Percentiles rank a stretch among this genome's conserved stretches.
Evolutionary conservation across 768 basidiomycete species (phyloP).

Genomic region (Clavulina sp.): DNA sequence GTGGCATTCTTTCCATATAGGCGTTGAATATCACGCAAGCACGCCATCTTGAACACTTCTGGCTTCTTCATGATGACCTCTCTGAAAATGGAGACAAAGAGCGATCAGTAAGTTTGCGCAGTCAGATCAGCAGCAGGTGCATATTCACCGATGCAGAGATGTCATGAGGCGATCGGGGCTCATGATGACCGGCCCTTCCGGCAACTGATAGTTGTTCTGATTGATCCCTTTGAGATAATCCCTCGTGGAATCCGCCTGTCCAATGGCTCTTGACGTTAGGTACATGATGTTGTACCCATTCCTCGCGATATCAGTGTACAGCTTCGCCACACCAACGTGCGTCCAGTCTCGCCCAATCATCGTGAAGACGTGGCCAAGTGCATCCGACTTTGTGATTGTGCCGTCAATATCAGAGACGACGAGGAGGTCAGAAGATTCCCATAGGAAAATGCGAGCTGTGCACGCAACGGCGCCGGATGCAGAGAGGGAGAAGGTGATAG

Average conservation of each 20-base stretch:
- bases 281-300: constrained; percentile 99
- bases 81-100: constrained; percentile 26
- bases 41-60: constrained; percentile 99
- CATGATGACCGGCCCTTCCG: constrained; percentile 97
- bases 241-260: constrained; percentile 91
- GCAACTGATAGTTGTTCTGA: constrained; percentile 91
- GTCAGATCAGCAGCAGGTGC: neutral
- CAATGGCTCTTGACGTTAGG: constrained; percentile 89
- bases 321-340: constrained; percentile 87
- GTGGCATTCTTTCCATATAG: constrained; percentile 53
- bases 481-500: constrained; percentile 84
- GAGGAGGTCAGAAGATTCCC: constrained; percentile 80
- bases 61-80: constrained; percentile 99
- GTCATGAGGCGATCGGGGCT: constrained; percentile 91
- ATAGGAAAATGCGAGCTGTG: constrained; percentile 84
- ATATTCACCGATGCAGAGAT: constrained; percentile 73
- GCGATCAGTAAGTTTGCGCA: neutral
- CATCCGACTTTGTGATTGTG: constrained; percentile 99
- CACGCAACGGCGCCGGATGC: constrained; percentile 68
- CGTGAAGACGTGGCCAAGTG: constrained; percentile 88
- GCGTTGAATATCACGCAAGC: constrained; percentile 82
- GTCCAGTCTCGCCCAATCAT: constrained; percentile 99
- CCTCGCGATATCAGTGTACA: constrained; percentile 86
- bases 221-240: constrained; percentile 89
- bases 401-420: constrained; percentile 98